phyloP scores from a whole-genome alignment of 2,329 filamentous ascomycete genomes.

The Cryphonectria parasitica region DNA sequence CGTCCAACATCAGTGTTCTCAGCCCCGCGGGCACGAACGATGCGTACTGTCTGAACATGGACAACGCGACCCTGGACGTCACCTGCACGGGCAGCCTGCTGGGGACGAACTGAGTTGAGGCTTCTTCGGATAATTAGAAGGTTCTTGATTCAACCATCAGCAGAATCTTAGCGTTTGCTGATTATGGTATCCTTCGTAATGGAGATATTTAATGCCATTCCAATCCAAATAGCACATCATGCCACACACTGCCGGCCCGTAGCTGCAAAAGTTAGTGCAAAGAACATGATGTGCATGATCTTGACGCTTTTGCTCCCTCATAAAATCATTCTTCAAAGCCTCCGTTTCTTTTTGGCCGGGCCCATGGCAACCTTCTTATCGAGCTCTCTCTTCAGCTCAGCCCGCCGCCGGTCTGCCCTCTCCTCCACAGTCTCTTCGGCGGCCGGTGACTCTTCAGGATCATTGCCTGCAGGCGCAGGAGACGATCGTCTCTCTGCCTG shows the following conservation, averaged over 20 bases:
- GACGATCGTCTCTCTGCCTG: constrained; percentile 10
- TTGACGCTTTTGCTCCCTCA: background rate
- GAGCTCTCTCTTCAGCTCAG: constrained; percentile 55
- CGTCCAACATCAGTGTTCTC: constrained; percentile 33
- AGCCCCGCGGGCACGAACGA: constrained; percentile 33
- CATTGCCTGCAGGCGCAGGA: constrained; percentile 2
- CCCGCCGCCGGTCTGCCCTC: constrained; percentile 53
- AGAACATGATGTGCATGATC: background rate
- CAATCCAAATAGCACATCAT: background rate
- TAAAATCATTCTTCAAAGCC: constrained; percentile 45
- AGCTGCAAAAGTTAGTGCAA: background rate
- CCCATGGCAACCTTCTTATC: constrained; percentile 53
- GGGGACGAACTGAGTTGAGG: constrained; percentile 11
- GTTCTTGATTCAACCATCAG: background rate
- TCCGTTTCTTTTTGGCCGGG: constrained; percentile 60
- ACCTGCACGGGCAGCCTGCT: constrained; percentile 29
- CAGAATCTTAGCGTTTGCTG: background rate
- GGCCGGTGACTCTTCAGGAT: constrained; percentile 34
- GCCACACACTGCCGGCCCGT: background rate
- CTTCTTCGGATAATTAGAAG: background rate
- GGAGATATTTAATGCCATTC: constrained; percentile 15
- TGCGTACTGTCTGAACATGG: constrained; percentile 36
- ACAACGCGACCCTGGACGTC: constrained; percentile 32
- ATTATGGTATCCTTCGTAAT: constrained; percentile 1
- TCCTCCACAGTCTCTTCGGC: constrained; percentile 49